Conservation (phyloP, 164 flowering plant species). For the Nymphaea thermarum region DNA sequence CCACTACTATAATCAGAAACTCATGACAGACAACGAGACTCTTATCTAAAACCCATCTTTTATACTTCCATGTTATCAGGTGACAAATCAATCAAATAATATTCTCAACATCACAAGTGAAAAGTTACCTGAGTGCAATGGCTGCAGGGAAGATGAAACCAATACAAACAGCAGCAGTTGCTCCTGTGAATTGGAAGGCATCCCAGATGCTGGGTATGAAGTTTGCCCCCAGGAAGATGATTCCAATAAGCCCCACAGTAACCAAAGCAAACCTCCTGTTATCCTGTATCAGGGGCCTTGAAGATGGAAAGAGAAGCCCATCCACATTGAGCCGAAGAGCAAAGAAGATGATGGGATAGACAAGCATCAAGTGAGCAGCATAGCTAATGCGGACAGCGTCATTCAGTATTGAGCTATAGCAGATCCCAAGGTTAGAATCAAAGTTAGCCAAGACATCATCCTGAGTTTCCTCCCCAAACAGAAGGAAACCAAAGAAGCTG, state of each 20-base stretch:
- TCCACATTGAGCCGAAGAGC: constrained; percentile 64
- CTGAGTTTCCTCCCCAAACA: constrained; percentile 55
- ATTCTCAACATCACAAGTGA: background rate
- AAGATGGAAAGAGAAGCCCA: constrained; percentile 54
- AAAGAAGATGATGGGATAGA: constrained; percentile 67
- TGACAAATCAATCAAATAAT: background rate
- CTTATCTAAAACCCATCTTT: too few relatives aligned
- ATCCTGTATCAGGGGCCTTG: constrained; percentile 38
- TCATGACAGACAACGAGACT: too few relatives aligned
- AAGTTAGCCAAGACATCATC: constrained; percentile 77
- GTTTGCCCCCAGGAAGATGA: constrained; percentile 56
- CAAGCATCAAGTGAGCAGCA: constrained; percentile 66
- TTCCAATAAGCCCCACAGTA: constrained; percentile 37
- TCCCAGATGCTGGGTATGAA: constrained; percentile 80
- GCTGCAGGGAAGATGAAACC: constrained; percentile 79
- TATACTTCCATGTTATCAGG: too few relatives aligned
- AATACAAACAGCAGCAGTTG: constrained; percentile 53
- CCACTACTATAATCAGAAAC: too few relatives aligned
- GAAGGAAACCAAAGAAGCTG: constrained; percentile 58
- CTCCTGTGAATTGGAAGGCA: constrained; percentile 76
- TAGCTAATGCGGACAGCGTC: constrained; percentile 64
- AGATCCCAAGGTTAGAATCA: constrained; percentile 53
- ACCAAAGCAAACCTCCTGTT: constrained; percentile 34
- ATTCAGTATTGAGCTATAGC: constrained; percentile 34
- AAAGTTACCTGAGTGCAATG: constrained; percentile 42